Base-by-base conservation (phyloP, 176 grass and related monocot genomes). In the maize (Zea mays) region DNA sequence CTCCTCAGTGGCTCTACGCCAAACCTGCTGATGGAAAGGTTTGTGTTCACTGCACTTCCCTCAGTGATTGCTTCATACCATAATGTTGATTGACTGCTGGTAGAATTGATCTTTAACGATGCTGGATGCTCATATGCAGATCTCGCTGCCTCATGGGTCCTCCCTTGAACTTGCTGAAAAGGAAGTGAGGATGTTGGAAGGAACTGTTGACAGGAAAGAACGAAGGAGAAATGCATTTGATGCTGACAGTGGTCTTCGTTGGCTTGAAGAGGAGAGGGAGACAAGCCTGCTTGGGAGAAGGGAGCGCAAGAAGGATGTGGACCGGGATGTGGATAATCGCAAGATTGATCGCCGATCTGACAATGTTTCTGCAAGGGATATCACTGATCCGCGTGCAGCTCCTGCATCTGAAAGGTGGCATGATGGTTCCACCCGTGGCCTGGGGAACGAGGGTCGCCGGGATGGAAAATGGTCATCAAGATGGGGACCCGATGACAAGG, bases 211-310 rank as follows among this genome's bases (percentile, higher is more conserved):
- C 69, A 95, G 83, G 84, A 99, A 92, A 67, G 96, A 91, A 62
- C 70, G 86, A 55, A 76, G 88, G 38, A 76, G 83, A 49, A 96
- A 84, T 58, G 74, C 21, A 13, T 85, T 75, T 48, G 92, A 99
- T 85, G 75, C 89, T 78, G 92, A 92, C 73, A 86, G 62, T 83
- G 73, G 78, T 81, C 86, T 90, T 61, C 89, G 85, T 6, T 99
- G 96, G 96, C 96, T 89, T 45, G 96, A 96, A 72, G 96, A 99
- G 81, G 96, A 99, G 86, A 95, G 96, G 77, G 96, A 99, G 69
- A 99, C 87, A 44, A 88, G 90, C 62, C 76, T 92, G 64, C 88
- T 95, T 79, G 86, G 92, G 76, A 90, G 92, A 79, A 88, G 81
- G 75, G 96, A 92, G 47, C 90, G 82, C 40, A 92, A 86, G 73